Conservation (phyloP, 371 early-diverging fungal genomes). For the Entomophthora muscae region DNA sequence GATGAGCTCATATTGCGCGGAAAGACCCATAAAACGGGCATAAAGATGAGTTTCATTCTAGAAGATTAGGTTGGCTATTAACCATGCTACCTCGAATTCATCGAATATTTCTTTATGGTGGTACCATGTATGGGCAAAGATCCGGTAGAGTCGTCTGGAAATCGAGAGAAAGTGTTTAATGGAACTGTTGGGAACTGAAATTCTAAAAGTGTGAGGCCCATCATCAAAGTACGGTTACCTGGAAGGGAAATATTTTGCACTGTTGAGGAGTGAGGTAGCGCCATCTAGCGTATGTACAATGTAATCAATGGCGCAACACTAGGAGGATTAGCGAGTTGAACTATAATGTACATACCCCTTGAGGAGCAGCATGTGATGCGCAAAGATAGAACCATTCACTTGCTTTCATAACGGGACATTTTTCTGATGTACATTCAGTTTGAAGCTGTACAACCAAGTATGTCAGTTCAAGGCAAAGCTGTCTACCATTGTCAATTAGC, state of each 20-base stretch:
- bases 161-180: slow-evolving; percentile 71
- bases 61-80: not conserved
- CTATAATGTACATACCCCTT: slow-evolving; percentile 30
- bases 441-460: slow-evolving; percentile 52
- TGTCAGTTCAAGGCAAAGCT: slow-evolving; percentile 62
- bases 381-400: slow-evolving; percentile 83
- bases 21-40: slow-evolving; percentile 53
- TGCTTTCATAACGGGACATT: slow-evolving; percentile 87
- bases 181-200: slow-evolving; percentile 50
- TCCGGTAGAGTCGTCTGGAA: slow-evolving; percentile 78
- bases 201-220: slow-evolving; percentile 19
- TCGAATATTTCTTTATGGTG: slow-evolving; percentile 80
- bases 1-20: slow-evolving; percentile 36
- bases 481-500: slow-evolving; percentile 22
- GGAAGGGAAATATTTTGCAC: slow-evolving; percentile 56
- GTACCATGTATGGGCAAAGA: slow-evolving; percentile 87
- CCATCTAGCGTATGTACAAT: slow-evolving; percentile 82
- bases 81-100: slow-evolving; percentile 44
- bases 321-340: not conserved
- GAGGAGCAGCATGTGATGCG: slow-evolving; percentile 72
- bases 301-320: slow-evolving; percentile 89
- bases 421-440: slow-evolving; percentile 53
- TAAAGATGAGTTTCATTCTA: slow-evolving; percentile 58
- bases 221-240: slow-evolving; percentile 21
- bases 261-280: slow-evolving; percentile 62